Conservation (phyloP, 1,284 basidiomycete species). For the Apiotrichum akiyoshidainum region DNA sequence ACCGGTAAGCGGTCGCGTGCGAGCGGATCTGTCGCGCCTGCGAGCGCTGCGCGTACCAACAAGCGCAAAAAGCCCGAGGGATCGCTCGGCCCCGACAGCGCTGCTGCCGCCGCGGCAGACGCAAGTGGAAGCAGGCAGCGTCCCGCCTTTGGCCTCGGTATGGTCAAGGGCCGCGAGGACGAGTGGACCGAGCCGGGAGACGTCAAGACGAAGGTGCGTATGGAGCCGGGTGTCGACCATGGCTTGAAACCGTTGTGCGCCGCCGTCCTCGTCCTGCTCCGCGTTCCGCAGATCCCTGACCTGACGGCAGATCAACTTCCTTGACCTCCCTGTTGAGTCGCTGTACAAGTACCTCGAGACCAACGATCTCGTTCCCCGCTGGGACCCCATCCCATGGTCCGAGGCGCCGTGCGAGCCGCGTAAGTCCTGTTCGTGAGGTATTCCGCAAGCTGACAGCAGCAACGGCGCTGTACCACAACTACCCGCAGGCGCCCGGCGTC, state of each 20-base stretch:
- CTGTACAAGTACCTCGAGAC: constrained; percentile 44
- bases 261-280: too few species aligned
- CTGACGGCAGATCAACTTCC: constrained; percentile 41
- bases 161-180: constrained; percentile 36
- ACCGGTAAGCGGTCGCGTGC: constrained; percentile 19
- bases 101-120: constrained; percentile 5
- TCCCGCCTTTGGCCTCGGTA: constrained; percentile 22
- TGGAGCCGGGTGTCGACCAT: too few species aligned
- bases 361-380: constrained; percentile 44
- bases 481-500: constrained; percentile 25
- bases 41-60: constrained; percentile 15
- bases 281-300: background rate
- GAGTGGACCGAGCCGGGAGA: constrained; percentile 41
- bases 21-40: constrained; percentile 1
- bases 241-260: too few species aligned
- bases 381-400: constrained; percentile 46
- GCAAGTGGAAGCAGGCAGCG: background rate
- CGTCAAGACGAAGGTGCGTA: constrained; percentile 42
- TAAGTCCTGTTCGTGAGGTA: constrained; percentile 16
- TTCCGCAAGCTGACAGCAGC: constrained; percentile 19
- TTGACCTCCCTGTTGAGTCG: constrained; percentile 41
- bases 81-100: constrained; percentile 17
- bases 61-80: constrained; percentile 43
- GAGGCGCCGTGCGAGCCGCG: constrained; percentile 45
- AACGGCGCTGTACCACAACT: constrained; percentile 34